Evolutionary conservation across 306 rosid species (phyloP), one percentile per base, ranked within the genome.

Genomic region (Delonix regia): DNA sequence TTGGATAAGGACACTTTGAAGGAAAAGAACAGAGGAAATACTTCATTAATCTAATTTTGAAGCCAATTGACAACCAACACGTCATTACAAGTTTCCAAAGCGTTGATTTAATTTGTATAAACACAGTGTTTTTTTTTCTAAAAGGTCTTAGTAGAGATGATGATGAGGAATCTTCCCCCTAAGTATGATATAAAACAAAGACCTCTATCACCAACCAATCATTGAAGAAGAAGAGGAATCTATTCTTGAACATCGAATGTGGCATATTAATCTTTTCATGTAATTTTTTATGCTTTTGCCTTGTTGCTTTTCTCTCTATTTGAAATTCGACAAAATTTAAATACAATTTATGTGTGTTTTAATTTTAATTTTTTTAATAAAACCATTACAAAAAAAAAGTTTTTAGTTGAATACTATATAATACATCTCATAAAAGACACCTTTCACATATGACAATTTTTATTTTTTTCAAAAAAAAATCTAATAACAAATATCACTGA

Each of bases 161-260:
- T 30, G 78, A 53, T 18, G 49, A 82, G 68, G 83, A 78, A 83
- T 74, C 76, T 59, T 19, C 53, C 45, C 36, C 44, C 21, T 7
- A 16, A 24, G 42, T 49, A 75, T 75, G 81, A 75, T 53, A 60
- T 70, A 63, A 67, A 75, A 64, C 70, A 55, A 21, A 55, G 64
- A 74, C 18, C 64, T 36, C 47, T 21, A 42, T 7, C 52, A 13
- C 83, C 78, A 74, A 38, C 65, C 67, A 71, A 84, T 76, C 66
- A 80, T 80, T 47, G 73, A 45, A 75, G 59, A 27, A 47, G 48
- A 67, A 70, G 78, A 34, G 72, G 76, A 69, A 84, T 80, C n/a
- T 75, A 55, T 75, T 79, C 71, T 70, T 75, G 7, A 74, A 79
- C 53, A 62, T 15, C 74, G 51, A 48, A 3, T 30, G 10, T 39